Evolutionary conservation across 2,329 filamentous ascomycete genomes (phyloP).

Genomic region (Sclerotinia nivalis): DNA sequence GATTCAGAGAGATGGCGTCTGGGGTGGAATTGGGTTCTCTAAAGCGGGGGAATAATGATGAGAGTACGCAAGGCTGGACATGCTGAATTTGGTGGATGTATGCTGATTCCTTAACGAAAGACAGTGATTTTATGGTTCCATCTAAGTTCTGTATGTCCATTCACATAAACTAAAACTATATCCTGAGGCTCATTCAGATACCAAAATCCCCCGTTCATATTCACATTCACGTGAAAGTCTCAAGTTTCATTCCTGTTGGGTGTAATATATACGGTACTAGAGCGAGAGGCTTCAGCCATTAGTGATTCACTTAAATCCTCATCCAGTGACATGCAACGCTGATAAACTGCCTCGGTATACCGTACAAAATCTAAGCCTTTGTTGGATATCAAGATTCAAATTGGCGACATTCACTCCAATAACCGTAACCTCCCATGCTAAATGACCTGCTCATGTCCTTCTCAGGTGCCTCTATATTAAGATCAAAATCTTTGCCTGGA

Average conservation of each 20-base stretch:
- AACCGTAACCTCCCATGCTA: background rate
- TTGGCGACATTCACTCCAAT: background rate
- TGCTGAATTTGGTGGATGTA: background rate
- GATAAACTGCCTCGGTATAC: too few relatives aligned
- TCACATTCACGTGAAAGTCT: background rate
- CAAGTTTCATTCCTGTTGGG: background rate
- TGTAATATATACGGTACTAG: background rate
- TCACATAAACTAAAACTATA: background rate
- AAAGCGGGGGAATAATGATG: background rate
- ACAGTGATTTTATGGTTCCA: rapidly evolving
- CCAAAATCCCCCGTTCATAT: background rate
- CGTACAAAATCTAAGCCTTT: background rate
- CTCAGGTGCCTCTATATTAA: background rate
- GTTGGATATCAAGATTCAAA: background rate
- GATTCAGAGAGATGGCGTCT: too few relatives aligned
- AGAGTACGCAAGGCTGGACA: too few relatives aligned
- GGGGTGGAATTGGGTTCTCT: background rate
- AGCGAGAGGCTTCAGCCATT: background rate
- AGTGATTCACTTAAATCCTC: background rate
- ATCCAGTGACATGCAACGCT: too few relatives aligned
- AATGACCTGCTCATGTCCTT: too few relatives aligned
- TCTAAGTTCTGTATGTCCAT: background rate
- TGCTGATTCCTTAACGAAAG: background rate
- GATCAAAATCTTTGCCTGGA: too few relatives aligned
- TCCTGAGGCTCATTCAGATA: background rate